These are phyloP conservation scores for Glycyrrhiza uralensis DNA, from an alignment of 306 rosid species.

Conservation along the genomic window DNA sequence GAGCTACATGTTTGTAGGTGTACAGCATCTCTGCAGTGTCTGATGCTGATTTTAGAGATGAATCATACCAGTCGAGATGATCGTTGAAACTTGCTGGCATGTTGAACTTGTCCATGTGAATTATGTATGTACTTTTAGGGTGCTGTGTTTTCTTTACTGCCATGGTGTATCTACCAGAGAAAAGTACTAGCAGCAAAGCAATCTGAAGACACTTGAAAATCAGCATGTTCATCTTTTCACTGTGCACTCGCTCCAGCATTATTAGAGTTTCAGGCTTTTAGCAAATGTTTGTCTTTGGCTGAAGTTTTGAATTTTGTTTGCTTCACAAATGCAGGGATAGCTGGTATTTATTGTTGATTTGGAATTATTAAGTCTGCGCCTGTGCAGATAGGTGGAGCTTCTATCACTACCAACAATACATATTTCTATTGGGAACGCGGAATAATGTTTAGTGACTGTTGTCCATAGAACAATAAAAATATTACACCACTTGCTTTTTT, in stretches of 20 bases:
- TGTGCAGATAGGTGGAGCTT: neutral
- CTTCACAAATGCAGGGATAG: constrained; percentile 15
- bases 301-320: constrained; percentile 16
- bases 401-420: neutral
- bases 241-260: neutral
- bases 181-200: constrained; percentile 39
- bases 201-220: constrained; percentile 36
- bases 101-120: constrained; percentile 75
- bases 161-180: constrained; percentile 15
- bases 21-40: constrained; percentile 71
- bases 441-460: neutral
- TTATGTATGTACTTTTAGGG: constrained; percentile 58
- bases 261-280: neutral
- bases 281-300: too few species aligned
- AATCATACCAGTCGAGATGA: constrained; percentile 65
- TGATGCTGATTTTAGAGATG: constrained; percentile 70
- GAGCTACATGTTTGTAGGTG: constrained; percentile 62
- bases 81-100: constrained; percentile 67
- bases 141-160: constrained; percentile 44
- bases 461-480: neutral
- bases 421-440: neutral
- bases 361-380: neutral
- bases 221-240: constrained; percentile 38
- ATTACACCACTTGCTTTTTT: neutral
- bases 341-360: constrained; percentile 31